A percentile compares a stretch with the other conserved stretches of the same genome.
These are phyloP conservation scores for Lagenidium giganteum DNA, from an alignment of 352 stramenopile species.

Conservation along the genomic window DNA sequence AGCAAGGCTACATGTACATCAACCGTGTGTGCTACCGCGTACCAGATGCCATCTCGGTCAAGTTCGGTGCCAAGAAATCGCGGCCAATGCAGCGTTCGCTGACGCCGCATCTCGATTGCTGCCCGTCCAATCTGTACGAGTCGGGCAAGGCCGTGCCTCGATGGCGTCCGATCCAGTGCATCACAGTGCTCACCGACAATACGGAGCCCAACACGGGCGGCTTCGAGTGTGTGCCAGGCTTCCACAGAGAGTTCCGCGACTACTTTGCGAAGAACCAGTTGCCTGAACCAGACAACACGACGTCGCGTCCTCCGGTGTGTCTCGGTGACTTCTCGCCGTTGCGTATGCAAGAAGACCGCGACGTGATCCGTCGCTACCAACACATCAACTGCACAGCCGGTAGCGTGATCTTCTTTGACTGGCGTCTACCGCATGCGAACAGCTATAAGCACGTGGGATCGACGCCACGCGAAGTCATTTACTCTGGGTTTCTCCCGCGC, in stretches of 20 bases:
- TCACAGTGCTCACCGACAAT: conserved; percentile 79
- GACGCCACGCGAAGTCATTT: conserved; percentile 72
- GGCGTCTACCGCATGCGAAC: conserved; percentile 85
- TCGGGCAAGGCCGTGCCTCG: conserved; percentile 63
- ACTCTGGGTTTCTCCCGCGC: conserved; percentile 78
- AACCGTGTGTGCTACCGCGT: conserved; percentile 83
- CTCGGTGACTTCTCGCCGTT: conserved; percentile 86
- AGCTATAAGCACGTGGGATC: conserved; percentile 66
- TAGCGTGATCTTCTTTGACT: conserved; percentile 87
- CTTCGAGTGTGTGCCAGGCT: conserved; percentile 83
- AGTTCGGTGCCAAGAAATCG: conserved; percentile 63
- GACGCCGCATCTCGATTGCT: conserved; percentile 87
- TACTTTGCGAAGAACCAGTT: conserved; percentile 38
- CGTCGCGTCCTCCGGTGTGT: conserved; percentile 59
- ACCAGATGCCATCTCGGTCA: conserved; percentile 56
- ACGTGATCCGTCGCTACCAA: conserved; percentile 67
- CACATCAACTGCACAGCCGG: conserved; percentile 57
- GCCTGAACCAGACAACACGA: conserved; percentile 8
- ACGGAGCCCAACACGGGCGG: conserved; percentile 61
- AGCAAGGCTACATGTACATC: conserved; percentile 84
- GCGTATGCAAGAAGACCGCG: conserved; percentile 77
- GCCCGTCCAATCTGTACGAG: conserved; percentile 67
- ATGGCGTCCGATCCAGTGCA: conserved; percentile 88
- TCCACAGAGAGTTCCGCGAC: conserved; percentile 78
- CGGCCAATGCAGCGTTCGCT: conserved; percentile 78